Base-by-base conservation (phyloP, 2,329 filamentous ascomycete genomes). In the Bipolaris oryzae region DNA sequence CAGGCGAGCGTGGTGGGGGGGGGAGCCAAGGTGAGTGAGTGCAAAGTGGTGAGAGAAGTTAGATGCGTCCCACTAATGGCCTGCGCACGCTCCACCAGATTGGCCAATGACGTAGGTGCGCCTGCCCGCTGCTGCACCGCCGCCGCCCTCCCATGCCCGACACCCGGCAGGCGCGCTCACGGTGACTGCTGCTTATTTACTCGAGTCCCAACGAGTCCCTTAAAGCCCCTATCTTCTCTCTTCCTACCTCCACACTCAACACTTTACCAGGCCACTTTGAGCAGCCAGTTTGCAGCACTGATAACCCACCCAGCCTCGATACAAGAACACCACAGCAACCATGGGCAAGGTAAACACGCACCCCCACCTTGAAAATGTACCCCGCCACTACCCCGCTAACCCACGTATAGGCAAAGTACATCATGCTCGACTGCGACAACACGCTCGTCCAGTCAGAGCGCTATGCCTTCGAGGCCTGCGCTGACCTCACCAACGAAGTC, bases 391-490 rank as follows among this genome's bases (percentile, higher is more conserved):
- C 61, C 60, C 50, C 59, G 49, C 68, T 73, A 59, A 71, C 54
- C 25, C 2, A 13, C 50, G 38, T 16, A 21, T 58, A 78, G 76
- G 77, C 78, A 73, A 81, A 79, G 64, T 79, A 81, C 73, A 79
- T 82, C 71, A 79, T 82, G 62, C 79, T 82, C 74, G 80, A 82
- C 77, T 82, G 83, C 78, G 82, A 96, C 85, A 96, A 96, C 85
- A 96, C 92, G 63, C 91, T 96, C 76, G 92, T 95, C 75, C 87
- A 95, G 70, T 96, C 91, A 52, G 93, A 96, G 82, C 88, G 90
- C 72, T 85, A 96, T 68, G 92, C 92, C 74, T 96, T 96, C 77
- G 91, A 94, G 80, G 92, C 91, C 66, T 96, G 91, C 78, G 91
- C 92, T 71, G 89, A 91, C 58, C 87, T 96, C 63, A 89, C 92